Evolutionary conservation across 352 stramenopile genomes (phyloP), one percentile per base, ranked within the genome.

Genomic region (Paralagenidium karlingii): DNA sequence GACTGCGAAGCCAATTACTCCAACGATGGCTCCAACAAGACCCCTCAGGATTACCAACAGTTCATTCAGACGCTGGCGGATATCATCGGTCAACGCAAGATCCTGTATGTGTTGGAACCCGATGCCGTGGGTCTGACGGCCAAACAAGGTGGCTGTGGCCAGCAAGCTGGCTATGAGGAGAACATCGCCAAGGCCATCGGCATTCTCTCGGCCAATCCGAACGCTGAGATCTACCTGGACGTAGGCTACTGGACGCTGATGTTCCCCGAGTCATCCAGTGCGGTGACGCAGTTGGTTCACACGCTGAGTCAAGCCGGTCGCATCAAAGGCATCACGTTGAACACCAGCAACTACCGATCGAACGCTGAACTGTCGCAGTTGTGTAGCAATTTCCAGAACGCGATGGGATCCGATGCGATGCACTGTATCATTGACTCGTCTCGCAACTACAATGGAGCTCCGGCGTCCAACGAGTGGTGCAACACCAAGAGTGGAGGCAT

Each of bases 381-480:
- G 19, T 53, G 45, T 29, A 36, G 25, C 10, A 33, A 21, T 13
- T 53, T 53, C 24, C 33, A 38, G 46, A 36, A 36, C 3, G 32
- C 44, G n/a, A 51, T 41, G 29, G n/a, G n/a, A n/a, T 54, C 24
- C 12, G 49, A 45, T 18, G 48, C 31, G 28, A 16, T 51, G 24
- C 63, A 63, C 43, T 65, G 55, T 29, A 28, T 64, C 24, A 51
- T 64, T 30, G 55, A 64, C 41, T 60, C 55, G 12, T 60, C 55
- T 1, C 51, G 55, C 16, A 64, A 64, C 33, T 43, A 58, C 38
- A 29, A 42, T 9, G 51, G 51, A 6, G 40, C 55, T n/a, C 43
- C 39, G 0, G 9, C 47, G 1, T 46, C 45, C 0, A 31, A 27
- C 22, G 51, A 65, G 30, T 65, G 55, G 51, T 65, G 55, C 38